A percentile compares a stretch with the other conserved stretches of the same genome.
Evolutionary conservation across 805 yeast genomes (phyloP).

Genomic region (Cyberlindnera americana): DNA sequence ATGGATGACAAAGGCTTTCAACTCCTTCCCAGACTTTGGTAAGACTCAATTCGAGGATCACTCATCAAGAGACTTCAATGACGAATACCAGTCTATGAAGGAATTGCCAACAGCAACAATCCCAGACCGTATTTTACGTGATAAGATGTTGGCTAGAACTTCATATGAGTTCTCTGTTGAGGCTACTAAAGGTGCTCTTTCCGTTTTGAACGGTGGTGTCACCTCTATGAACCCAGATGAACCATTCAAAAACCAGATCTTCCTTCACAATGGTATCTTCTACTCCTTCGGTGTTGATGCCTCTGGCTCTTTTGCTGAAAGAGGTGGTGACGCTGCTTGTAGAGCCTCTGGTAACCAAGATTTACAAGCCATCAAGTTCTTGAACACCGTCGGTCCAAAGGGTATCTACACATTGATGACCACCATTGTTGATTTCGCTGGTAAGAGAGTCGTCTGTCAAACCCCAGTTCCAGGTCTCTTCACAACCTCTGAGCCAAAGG

Average conservation of each 20-base stretch:
- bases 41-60: conserved; percentile 24
- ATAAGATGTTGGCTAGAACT: conserved; percentile 66
- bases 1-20: conserved; percentile 50
- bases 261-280: conserved; percentile 77
- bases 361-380: conserved; percentile 61
- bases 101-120: conserved; percentile 61
- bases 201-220: conserved; percentile 69
- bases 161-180: conserved; percentile 71
- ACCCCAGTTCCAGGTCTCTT: conserved; percentile 89
- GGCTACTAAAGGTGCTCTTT: conserved; percentile 77
- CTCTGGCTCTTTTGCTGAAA: conserved; percentile 54
- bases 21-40: conserved; percentile 27
- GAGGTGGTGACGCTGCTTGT: conserved; percentile 86
- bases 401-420: conserved; percentile 74
- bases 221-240: conserved; percentile 81
- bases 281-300: conserved; percentile 77
- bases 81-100: conserved; percentile 78
- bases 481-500: conserved; percentile 36
- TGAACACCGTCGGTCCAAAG: conserved; percentile 60
- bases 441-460: conserved; percentile 85
- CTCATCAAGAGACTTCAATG: conserved; percentile 78
- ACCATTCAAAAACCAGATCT: conserved; percentile 57
- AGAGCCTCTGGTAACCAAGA: conserved; percentile 78
- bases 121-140: conserved; percentile 70
- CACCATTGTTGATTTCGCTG: conserved; percentile 85